Percentiles rank a stretch among this genome's conserved stretches.
Conservation (phyloP, 805 yeast genomes). For the Candida gorgasii region DNA sequence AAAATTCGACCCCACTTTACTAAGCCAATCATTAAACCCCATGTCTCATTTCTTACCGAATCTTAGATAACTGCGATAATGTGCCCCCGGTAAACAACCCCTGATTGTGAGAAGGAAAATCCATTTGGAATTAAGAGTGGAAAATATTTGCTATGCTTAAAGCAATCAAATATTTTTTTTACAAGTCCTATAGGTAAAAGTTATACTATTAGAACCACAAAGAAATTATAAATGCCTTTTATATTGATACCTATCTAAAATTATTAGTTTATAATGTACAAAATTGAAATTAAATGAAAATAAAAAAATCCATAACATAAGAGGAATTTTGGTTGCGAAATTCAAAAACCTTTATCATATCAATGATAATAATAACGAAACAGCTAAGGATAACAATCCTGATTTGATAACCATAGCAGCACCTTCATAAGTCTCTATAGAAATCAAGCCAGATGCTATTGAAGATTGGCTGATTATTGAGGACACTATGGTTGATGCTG, state of each 20-base stretch:
- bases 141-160: conserved; percentile 1
- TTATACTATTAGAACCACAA: conserved; percentile 1
- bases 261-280: conserved; percentile 4
- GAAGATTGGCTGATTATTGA: conserved; percentile 16
- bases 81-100: conserved; percentile 4
- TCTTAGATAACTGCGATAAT: conserved; percentile 5
- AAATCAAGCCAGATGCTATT: conserved; percentile 13
- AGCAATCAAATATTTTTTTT: conserved; percentile 1
- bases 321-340: conserved; percentile 3
- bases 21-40: neutral
- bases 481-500: conserved; percentile 17
- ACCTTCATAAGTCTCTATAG: conserved; percentile 29
- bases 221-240: conserved; percentile 2
- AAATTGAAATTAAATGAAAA: conserved; percentile 4
- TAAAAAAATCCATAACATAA: conserved; percentile 1
- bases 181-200: neutral
- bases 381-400: conserved; percentile 25
- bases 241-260: conserved; percentile 10
- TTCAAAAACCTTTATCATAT: conserved; percentile 9
- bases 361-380: conserved; percentile 20
- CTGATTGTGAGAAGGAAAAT: conserved; percentile 5
- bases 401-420: conserved; percentile 26
- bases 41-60: neutral
- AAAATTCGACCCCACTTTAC: conserved; percentile 6
- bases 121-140: conserved; percentile 1